These are phyloP conservation scores for Tubosaeta brunneosetosa DNA, from an alignment of 768 basidiomycete genomes.

Conservation along the genomic window DNA sequence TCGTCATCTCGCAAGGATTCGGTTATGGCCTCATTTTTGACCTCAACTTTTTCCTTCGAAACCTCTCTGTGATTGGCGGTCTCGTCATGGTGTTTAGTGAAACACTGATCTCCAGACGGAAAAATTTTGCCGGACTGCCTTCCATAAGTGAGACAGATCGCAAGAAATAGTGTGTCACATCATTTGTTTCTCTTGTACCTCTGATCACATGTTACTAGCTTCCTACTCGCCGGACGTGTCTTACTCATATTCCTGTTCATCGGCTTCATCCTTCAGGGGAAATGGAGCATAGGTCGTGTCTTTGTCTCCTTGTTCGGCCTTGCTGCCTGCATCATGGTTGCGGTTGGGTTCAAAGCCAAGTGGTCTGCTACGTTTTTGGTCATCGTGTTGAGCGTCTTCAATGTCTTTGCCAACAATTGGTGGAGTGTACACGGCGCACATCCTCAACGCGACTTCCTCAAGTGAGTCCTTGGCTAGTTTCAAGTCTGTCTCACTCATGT, in stretches of 20 bases:
- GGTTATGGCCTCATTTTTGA: conserved; percentile 99
- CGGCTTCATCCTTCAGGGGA: conserved; percentile 92
- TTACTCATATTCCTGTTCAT: conserved; percentile 99
- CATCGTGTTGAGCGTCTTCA: conserved; percentile 86
- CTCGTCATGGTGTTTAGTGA: conserved; percentile 99
- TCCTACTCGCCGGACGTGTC: conserved; percentile 94
- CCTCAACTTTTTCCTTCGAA: conserved; percentile 99
- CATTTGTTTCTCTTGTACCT: neutral
- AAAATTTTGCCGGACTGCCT: conserved; percentile 87
- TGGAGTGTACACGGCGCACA: conserved; percentile 91
- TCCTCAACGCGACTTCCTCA: conserved; percentile 96
- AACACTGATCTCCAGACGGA: conserved; percentile 83
- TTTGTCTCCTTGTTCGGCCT: conserved; percentile 88
- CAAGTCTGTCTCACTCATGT: conserved; percentile 19
- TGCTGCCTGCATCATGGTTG: conserved; percentile 92
- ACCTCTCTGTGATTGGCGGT: conserved; percentile 95
- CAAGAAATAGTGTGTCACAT: conserved; percentile 84
- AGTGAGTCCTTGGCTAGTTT: conserved; percentile 48
- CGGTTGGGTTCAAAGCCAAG: conserved; percentile 98
- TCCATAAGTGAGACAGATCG: conserved; percentile 90
- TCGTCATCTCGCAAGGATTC: conserved; percentile 93
- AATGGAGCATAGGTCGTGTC: conserved; percentile 83
- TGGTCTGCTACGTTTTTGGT: conserved; percentile 97
- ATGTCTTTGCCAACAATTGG: conserved; percentile 98
- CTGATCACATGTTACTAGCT: conserved; percentile 44